Evolutionary conservation across 1,139 yeast species (phyloP).

Genomic region (Torulaspora globosa): DNA sequence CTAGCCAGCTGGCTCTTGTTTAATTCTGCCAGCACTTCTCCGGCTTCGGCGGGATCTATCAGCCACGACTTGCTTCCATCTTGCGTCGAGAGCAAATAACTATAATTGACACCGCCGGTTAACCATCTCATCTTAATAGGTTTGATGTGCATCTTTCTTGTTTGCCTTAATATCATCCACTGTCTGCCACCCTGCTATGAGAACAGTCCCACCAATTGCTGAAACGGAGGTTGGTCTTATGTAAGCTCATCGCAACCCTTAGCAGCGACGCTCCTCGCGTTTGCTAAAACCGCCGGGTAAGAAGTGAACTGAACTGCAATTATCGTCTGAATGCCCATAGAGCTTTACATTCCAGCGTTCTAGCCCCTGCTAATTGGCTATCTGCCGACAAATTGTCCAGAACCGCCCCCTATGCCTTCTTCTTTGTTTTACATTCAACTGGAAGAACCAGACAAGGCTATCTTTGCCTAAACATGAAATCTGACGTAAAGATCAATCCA

Average conservation of each 20-base stretch:
- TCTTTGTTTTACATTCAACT: no score
- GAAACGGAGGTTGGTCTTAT: not conserved
- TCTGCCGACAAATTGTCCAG: no score
- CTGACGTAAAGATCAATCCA: no score
- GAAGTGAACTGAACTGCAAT: not conserved
- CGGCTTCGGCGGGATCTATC: slow-evolving; percentile 88
- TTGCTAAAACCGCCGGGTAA: not conserved
- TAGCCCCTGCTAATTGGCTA: not conserved
- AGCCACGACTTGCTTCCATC: slow-evolving; percentile 69
- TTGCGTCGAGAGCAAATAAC: slow-evolving; percentile 72
- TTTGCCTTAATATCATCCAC: slow-evolving; percentile 18
- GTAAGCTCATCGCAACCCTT: not conserved
- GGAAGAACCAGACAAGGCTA: no score
- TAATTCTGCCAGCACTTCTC: slow-evolving; percentile 47
- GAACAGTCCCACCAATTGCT: not conserved
- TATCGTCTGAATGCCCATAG: not conserved
- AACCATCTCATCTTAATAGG: slow-evolving; percentile 95
- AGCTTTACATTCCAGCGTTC: not conserved
- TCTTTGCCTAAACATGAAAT: not conserved
- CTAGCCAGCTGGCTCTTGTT: slow-evolving; percentile 38
- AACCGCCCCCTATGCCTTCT: not conserved
- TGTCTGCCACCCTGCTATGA: not conserved
- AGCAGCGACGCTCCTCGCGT: not conserved
- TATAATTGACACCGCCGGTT: slow-evolving; percentile 76
- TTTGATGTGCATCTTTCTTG: slow-evolving; percentile 69